Evolutionary conservation across 805 yeast genomes (phyloP), one percentile per base, ranked within the genome.

Genomic region (Starmerella apis): DNA sequence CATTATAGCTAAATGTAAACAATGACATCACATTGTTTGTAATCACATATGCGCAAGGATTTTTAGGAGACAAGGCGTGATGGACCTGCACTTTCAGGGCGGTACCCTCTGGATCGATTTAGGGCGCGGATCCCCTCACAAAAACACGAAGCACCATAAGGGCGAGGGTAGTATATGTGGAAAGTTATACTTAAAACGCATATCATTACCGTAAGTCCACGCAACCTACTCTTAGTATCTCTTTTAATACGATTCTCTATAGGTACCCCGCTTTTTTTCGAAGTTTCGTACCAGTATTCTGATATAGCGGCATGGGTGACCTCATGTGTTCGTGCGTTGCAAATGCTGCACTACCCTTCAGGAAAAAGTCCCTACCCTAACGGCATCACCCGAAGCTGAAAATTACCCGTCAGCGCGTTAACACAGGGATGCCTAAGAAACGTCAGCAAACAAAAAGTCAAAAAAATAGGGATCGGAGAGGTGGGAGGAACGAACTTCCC

Each of bases 11-110:
- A 30, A 27, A 23, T 18, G 48, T 43, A 49, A 45, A 49, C 52
- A 49, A 30, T 49, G 52, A 49, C 52, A 41, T 49, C 52, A 49
- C 25, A 39, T 22, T 33, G 16, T 32, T 2, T 24, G 25, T 31
- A 33, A 43, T 10, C n/a, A 31, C 20, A 27, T 14, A 22, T 30
- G 33, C 27, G 46, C 36, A 28, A 43, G 46, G 27, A 22, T 20
- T 43, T 14, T 43, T 25, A 1, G 11, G 41, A 33, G 37, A 33
- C 37, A 19, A 33, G 37, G 37, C 37, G 37, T 33, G 18, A n/a
- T n/a, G 37, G 37, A 33, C 37, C 37, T 33, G 37, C 37, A 33
- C 25, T 20, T 23, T 13, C 39, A 36, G 39, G 39, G 25, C 13
- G 25, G n/a, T 19, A 19, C 39, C 39, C 39, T 36, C 20, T 33